Conservation (phyloP, 2,329 filamentous ascomycete species). For the Domatiomyces catenatus region DNA sequence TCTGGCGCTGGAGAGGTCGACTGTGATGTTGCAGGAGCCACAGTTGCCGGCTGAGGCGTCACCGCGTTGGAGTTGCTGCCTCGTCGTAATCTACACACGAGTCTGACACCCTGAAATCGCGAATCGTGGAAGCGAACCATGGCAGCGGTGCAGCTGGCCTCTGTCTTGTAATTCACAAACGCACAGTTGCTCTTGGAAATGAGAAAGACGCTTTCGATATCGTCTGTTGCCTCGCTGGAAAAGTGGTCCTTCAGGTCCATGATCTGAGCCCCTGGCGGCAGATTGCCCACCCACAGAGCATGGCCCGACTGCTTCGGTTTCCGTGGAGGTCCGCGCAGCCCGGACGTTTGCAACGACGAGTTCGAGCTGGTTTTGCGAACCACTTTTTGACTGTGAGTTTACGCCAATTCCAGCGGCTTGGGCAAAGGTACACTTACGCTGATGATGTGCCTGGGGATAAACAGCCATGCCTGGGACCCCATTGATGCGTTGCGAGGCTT, state of each 20-base stretch:
- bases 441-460: conserved; percentile 6
- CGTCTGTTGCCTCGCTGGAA: conserved; percentile 55
- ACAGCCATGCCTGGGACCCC: conserved; percentile 2
- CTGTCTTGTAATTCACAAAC: conserved; percentile 86
- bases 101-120: conserved; percentile 65
- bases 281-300: conserved; percentile 89
- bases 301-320: conserved; percentile 61
- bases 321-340: conserved; percentile 47
- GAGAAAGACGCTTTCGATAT: conserved; percentile 78
- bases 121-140: conserved; percentile 82
- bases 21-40: conserved; percentile 33
- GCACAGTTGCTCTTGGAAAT: conserved; percentile 97
- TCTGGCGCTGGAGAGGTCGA: conserved; percentile 31
- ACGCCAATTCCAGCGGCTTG: background rate
- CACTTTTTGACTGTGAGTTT: conserved; percentile 4
- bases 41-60: conserved; percentile 16
- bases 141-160: conserved; percentile 57
- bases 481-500: background rate
- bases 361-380: conserved; percentile 15
- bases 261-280: conserved; percentile 68
- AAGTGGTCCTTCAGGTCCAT: conserved; percentile 83
- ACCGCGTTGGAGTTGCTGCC: conserved; percentile 29
- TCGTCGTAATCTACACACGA: conserved; percentile 68
- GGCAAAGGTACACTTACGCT: conserved; percentile 7
- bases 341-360: conserved; percentile 19